These are phyloP conservation scores for Fusarium acutatum DNA, from an alignment of 2,329 filamentous ascomycete genomes.

Conservation along the genomic window DNA sequence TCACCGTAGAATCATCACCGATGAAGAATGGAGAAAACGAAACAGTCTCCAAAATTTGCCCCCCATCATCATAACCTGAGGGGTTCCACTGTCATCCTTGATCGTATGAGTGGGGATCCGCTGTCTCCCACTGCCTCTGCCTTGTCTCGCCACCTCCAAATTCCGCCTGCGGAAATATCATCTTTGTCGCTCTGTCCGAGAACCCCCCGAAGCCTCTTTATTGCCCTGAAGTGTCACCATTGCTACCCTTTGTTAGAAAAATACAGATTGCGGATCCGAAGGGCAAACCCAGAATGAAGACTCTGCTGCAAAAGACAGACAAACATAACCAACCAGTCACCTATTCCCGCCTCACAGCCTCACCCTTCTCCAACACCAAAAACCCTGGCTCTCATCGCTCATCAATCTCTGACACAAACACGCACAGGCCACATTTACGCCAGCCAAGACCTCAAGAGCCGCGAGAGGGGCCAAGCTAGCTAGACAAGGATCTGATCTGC, in stretches of 20 bases:
- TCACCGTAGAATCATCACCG: neutral
- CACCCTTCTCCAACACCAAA: conserved; percentile 8
- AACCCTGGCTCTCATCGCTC: conserved; percentile 4
- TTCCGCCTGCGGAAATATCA: conserved; percentile 19
- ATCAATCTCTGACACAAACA: conserved; percentile 6
- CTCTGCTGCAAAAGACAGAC: neutral
- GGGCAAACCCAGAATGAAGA: neutral
- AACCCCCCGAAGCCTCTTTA: neutral
- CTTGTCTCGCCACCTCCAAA: conserved; percentile 12
- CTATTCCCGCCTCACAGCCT: neutral
- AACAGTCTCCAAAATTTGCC: conserved; percentile 6
- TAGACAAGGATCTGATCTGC: conserved; percentile 32
- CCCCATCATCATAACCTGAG: conserved; percentile 19
- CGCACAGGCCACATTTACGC: conserved; percentile 21
- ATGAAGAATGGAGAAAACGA: neutral
- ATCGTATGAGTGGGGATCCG: conserved; percentile 26
- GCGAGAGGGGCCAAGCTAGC: conserved; percentile 23
- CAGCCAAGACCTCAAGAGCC: conserved; percentile 38
- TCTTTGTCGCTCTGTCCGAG: neutral
- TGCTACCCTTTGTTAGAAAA: neutral
- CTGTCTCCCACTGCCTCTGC: neutral
- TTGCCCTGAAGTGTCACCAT: neutral
- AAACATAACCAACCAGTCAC: neutral
- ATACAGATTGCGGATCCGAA: conserved; percentile 13
- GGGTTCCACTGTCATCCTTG: conserved; percentile 21